These are phyloP conservation scores for Danielozyma ontarioensis DNA, from an alignment of 805 yeast genomes.

Conservation along the genomic window DNA sequence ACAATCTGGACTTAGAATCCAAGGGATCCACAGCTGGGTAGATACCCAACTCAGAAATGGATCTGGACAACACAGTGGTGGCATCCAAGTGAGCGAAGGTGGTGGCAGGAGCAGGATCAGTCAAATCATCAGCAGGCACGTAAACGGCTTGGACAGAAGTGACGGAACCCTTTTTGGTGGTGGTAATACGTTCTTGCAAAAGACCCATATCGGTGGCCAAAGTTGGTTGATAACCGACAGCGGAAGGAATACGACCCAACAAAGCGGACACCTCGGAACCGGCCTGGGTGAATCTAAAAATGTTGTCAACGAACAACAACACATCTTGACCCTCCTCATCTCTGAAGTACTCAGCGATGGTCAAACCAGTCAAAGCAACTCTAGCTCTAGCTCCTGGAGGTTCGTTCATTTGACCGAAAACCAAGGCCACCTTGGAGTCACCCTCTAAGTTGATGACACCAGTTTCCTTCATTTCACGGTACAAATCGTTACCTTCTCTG, in stretches of 20 bases:
- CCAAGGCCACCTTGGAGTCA: conserved; percentile 98
- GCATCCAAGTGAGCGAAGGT: conserved; percentile 99
- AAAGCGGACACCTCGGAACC: conserved; percentile 99
- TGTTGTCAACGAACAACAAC: conserved; percentile 97
- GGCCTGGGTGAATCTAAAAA: conserved; percentile 99
- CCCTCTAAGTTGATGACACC: conserved; percentile 99
- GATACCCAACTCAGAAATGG: conserved; percentile 99
- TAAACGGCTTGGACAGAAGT: conserved; percentile 99
- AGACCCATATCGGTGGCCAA: conserved; percentile 99
- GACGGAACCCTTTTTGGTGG: conserved; percentile 99
- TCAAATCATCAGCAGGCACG: conserved; percentile 99
- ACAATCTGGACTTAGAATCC: conserved; percentile 98
- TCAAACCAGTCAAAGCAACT: conserved; percentile 99
- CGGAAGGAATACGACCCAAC: conserved; percentile 99
- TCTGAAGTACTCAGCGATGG: conserved; percentile 99
- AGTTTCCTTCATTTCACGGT: conserved; percentile 99
- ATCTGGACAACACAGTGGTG: conserved; percentile 99
- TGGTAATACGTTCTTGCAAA: conserved; percentile 99
- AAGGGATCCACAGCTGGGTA: conserved; percentile 99
- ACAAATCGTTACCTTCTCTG: conserved; percentile 99
- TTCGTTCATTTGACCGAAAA: conserved; percentile 99
- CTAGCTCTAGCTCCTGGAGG: conserved; percentile 99
- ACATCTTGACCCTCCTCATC: conserved; percentile 99
- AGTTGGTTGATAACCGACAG: conserved; percentile 99
- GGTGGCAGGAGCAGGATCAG: conserved; percentile 99